Evolutionary conservation across 2,329 filamentous ascomycete genomes (phyloP).

Genomic region (Cladorrhinum sp.): DNA sequence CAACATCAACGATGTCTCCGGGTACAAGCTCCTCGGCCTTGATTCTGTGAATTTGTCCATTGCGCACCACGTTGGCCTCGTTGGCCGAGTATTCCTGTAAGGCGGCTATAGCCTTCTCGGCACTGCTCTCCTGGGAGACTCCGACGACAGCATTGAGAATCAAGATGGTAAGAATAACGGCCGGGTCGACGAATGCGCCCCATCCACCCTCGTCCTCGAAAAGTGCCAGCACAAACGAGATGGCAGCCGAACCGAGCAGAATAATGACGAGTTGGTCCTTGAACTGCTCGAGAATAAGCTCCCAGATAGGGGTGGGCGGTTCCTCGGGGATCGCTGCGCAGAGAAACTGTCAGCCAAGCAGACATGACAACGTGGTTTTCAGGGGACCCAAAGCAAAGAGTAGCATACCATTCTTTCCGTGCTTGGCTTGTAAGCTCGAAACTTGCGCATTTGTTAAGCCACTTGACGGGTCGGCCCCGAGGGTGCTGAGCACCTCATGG

Average conservation of each 20-base stretch:
- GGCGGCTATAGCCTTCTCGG: slow-evolving; percentile 96
- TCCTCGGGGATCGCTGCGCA: slow-evolving; percentile 69
- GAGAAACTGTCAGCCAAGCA: slow-evolving; percentile 13
- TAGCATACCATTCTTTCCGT: slow-evolving; percentile 64
- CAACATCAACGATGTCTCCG: slow-evolving; percentile 83
- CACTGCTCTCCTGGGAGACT: slow-evolving; percentile 97
- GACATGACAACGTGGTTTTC: background rate
- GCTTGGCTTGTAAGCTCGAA: slow-evolving; percentile 50
- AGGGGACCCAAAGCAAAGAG: background rate
- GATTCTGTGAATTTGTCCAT: slow-evolving; percentile 72
- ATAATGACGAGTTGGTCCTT: slow-evolving; percentile 98
- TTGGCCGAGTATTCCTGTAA: slow-evolving; percentile 99
- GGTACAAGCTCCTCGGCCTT: slow-evolving; percentile 98
- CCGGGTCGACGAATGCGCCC: slow-evolving; percentile 95
- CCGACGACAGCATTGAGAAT: slow-evolving; percentile 96
- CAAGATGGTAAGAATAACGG: slow-evolving; percentile 95
- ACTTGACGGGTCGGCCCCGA: slow-evolving; percentile 51
- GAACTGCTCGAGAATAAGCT: slow-evolving; percentile 97
- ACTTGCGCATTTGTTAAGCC: slow-evolving; percentile 62
- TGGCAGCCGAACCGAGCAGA: slow-evolving; percentile 82
- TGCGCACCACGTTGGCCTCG: slow-evolving; percentile 87
- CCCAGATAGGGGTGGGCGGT: slow-evolving; percentile 91
- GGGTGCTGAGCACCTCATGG: slow-evolving; percentile 56
- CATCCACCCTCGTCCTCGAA: slow-evolving; percentile 92
- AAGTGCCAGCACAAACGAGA: slow-evolving; percentile 89